Evolutionary conservation across 495 filamentous ascomycete genomes (phyloP).

Genomic region (Penicillium silybi): DNA sequence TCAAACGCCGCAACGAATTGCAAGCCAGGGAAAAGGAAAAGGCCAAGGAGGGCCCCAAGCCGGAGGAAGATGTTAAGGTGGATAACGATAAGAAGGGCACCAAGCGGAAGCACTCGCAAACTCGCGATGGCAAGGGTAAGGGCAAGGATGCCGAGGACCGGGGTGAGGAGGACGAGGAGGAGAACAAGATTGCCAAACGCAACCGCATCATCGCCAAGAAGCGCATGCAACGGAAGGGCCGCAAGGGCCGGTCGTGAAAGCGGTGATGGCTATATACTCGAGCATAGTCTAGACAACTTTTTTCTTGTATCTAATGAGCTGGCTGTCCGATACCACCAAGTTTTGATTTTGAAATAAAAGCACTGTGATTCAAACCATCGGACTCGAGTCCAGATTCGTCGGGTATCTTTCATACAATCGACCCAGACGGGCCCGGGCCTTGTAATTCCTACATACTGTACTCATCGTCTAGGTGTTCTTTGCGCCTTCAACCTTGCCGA

Average conservation of each 20-base stretch:
- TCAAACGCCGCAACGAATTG: constrained; percentile 67
- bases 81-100: constrained; percentile 24
- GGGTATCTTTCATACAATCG: constrained; percentile 10
- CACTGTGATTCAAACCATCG: constrained; percentile 11
- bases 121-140: constrained; percentile 18
- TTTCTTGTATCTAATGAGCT: constrained; percentile 5
- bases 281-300: background rate
- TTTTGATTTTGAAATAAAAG: constrained; percentile 15
- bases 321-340: constrained; percentile 19
- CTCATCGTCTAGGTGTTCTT: constrained; percentile 27
- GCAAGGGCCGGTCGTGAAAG: constrained; percentile 40
- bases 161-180: constrained; percentile 34
- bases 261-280: constrained; percentile 2
- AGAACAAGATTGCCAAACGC: constrained; percentile 56
- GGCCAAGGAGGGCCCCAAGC: constrained; percentile 18
- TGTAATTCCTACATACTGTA: background rate
- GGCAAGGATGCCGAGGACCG: constrained; percentile 16
- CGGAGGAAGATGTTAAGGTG: constrained; percentile 21
- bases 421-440: background rate
- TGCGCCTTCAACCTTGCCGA: constrained; percentile 66
- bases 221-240: constrained; percentile 52
- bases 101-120: constrained; percentile 43
- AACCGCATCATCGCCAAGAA: constrained; percentile 67
- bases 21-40: constrained; percentile 51
- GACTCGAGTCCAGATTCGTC: background rate